Evolutionary conservation across 306 rosid species (phyloP).

Genomic region (Vigna radiata): DNA sequence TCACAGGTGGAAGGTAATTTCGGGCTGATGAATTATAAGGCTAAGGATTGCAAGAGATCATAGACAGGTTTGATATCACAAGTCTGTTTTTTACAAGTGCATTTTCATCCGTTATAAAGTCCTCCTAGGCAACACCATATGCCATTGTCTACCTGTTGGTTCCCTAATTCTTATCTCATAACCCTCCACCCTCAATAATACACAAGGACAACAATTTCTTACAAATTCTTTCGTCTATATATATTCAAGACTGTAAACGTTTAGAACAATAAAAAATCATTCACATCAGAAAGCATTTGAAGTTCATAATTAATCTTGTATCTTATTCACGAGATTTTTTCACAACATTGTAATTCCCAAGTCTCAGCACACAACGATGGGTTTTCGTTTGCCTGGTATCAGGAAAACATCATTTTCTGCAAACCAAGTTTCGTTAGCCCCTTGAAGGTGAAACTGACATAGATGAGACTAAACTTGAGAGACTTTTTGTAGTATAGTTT

Average conservation of each 20-base stretch:
- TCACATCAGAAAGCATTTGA: conserved; percentile 24
- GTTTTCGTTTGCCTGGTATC: conserved; percentile 28
- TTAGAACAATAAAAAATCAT: conserved; percentile 30
- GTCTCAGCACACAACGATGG: conserved; percentile 25
- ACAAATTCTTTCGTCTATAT: conserved; percentile 41
- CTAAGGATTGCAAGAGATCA: not conserved
- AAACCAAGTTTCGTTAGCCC: not conserved
- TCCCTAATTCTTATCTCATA: not conserved
- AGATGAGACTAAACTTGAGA: not conserved
- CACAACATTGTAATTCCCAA: not conserved
- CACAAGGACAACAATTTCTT: not conserved
- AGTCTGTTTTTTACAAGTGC: not conserved
- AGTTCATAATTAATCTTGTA: not conserved
- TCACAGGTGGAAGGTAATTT: not conserved
- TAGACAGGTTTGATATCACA: not conserved
- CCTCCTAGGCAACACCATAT: conserved; percentile 43
- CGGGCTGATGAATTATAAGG: not conserved
- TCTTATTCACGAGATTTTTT: not conserved
- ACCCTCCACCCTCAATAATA: not conserved
- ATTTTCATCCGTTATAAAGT: not conserved
- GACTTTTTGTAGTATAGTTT: not conserved
- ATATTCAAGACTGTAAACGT: conserved; percentile 23
- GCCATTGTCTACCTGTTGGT: conserved; percentile 34
- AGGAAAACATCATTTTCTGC: conserved; percentile 4
- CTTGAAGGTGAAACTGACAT: not conserved